Conservation (phyloP, 208 protist species). For the Trypanosoma theileri region DNA sequence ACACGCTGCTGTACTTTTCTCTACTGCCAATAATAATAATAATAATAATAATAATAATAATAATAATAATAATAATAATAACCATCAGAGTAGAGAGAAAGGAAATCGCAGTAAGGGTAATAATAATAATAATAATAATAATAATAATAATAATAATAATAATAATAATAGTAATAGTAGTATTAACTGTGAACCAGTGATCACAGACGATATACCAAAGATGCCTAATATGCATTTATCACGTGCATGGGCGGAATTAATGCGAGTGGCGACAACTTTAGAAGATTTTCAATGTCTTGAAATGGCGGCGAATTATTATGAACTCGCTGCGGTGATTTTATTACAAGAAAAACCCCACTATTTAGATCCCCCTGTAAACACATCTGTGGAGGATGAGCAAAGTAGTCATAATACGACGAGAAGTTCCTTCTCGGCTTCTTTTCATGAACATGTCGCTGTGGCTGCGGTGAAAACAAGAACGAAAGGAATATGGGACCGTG, state of each 20-base stretch:
- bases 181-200: neutral
- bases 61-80: neutral
- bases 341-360: neutral
- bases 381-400: too few relatives aligned
- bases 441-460: neutral
- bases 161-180: too few relatives aligned
- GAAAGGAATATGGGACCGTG: neutral
- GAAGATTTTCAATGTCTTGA: conserved; percentile 9
- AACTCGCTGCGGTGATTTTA: conserved; percentile 2
- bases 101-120: too few relatives aligned
- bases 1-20: neutral
- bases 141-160: too few relatives aligned
- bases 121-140: too few relatives aligned
- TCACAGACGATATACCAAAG: neutral
- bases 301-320: conserved; percentile 7
- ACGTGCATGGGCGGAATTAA: conserved; percentile 7
- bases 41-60: neutral
- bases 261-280: neutral
- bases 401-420: neutral
- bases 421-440: neutral
- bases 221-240: conserved; percentile 3
- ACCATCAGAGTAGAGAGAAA: neutral
- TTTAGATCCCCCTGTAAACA: too few relatives aligned
- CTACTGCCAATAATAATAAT: neutral
- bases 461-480: neutral